Evolutionary conservation across 345 rosid species (phyloP).

Genomic region (Salix exigua): DNA sequence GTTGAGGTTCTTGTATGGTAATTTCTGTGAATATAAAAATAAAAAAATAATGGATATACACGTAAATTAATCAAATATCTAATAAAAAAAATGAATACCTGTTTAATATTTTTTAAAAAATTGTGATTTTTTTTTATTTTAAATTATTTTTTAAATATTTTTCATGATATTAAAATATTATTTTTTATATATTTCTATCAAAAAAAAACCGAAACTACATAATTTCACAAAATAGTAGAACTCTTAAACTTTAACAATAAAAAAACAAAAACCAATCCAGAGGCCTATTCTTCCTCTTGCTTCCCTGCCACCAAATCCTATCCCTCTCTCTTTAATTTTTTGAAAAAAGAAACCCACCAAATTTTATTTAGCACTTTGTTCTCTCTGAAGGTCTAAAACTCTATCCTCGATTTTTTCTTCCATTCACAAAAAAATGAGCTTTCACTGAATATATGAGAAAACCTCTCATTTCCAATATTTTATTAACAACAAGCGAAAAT

Average conservation of each 20-base stretch:
- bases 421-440: background rate
- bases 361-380: background rate
- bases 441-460: background rate
- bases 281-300: conserved; percentile 24
- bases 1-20: too few species aligned
- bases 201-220: too few species aligned
- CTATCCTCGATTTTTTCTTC: background rate
- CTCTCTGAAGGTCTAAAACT: background rate
- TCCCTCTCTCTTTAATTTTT: background rate
- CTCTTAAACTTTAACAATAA: background rate
- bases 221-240: background rate
- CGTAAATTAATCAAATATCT: too few species aligned
- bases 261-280: conserved; percentile 9
- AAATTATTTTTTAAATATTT: too few species aligned
- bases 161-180: too few species aligned
- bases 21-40: too few species aligned
- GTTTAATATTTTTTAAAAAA: too few species aligned
- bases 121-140: too few species aligned
- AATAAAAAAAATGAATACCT: too few species aligned
- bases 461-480: background rate
- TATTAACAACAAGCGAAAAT: background rate
- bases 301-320: conserved; percentile 22
- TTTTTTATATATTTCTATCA: too few species aligned
- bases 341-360: background rate
- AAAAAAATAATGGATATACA: too few species aligned